These are phyloP conservation scores for Chrysoporthe puriensis DNA, from an alignment of 2,329 filamentous ascomycete genomes.

Conservation along the genomic window DNA sequence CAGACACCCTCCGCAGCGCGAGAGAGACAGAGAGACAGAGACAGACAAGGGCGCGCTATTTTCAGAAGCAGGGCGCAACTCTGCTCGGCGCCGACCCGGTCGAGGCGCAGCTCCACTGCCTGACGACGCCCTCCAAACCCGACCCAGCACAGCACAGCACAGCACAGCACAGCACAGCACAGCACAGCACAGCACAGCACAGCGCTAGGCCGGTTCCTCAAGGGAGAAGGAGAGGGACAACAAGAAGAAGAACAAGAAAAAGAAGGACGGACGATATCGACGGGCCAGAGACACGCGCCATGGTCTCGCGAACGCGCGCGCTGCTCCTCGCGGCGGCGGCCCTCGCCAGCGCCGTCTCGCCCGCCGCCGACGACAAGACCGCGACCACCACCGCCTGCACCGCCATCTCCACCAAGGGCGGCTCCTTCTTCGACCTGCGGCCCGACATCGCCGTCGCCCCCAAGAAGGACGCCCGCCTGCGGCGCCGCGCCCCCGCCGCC, in stretches of 20 bases:
- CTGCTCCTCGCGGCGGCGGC: constrained; percentile 26
- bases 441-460: constrained; percentile 54
- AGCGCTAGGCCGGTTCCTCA: background rate
- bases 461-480: constrained; percentile 48
- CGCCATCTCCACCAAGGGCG: constrained; percentile 56
- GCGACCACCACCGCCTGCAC: constrained; percentile 55
- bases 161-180: no score
- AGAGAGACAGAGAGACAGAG: no score
- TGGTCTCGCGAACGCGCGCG: constrained; percentile 23
- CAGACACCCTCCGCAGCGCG: no score
- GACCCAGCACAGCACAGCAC: no score
- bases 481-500: constrained; percentile 46
- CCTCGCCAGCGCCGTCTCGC: constrained; percentile 15
- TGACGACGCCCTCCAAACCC: background rate
- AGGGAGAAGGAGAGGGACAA: background rate
- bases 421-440: constrained; percentile 61
- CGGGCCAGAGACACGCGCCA: background rate
- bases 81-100: constrained; percentile 1
- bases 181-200: no score
- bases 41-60: no score
- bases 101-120: background rate
- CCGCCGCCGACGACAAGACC: constrained; percentile 33
- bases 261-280: background rate
- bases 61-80: background rate
- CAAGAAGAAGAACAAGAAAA: background rate